Base-by-base conservation (phyloP, 345 rosid species). In the Geranium rotundifolium region DNA sequence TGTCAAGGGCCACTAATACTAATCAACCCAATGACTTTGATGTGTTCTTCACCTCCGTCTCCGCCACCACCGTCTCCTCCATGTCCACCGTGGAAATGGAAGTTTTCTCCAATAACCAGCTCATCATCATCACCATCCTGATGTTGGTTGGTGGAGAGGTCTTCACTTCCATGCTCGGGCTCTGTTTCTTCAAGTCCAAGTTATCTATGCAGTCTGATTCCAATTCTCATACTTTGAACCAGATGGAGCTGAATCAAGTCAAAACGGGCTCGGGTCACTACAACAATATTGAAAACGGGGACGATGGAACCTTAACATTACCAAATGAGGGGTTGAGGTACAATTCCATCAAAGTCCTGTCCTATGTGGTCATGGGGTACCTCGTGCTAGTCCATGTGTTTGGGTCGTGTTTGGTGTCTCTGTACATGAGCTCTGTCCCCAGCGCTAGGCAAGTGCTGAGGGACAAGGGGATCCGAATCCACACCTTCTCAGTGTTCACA, bases 31-130 rank as follows among this genome's bases (percentile, higher is more conserved):
- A 39, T 31, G 68, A 70, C 69, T 19, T 86, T 3, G 95, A 90
- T 30, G 14, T 76, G 41, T 86, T 81, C 76, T 91, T 90, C 80
- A 90, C 91, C 4, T 83, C 89, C 15, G 82, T 83, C 16, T 91
- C 93, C 7, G 86, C 89, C 0, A 8, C 77, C 7, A 83, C 97
- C 0, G 80, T 76, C 19, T 86, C 97, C 4, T 86, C 93, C 75
- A 83, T 91, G 96, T 79, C 86, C 18, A 77, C 91, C 0, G 73
- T 91, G 0, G 91, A 91, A 68, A 85, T 91, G 95, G 97, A 91
- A 72, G 85, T 68, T 64, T 88, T 86, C 70, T 88, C 96, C 5
- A 82, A 83, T 20, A 0, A 64, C 46, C 95, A 90, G 67, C 93
- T 90, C 54, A 15, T 82, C 3, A 2, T 88, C 61, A 17, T 91